These are phyloP conservation scores for Coriolopsis trogii DNA, from an alignment of 1,284 basidiomycete genomes.

Conservation along the genomic window DNA sequence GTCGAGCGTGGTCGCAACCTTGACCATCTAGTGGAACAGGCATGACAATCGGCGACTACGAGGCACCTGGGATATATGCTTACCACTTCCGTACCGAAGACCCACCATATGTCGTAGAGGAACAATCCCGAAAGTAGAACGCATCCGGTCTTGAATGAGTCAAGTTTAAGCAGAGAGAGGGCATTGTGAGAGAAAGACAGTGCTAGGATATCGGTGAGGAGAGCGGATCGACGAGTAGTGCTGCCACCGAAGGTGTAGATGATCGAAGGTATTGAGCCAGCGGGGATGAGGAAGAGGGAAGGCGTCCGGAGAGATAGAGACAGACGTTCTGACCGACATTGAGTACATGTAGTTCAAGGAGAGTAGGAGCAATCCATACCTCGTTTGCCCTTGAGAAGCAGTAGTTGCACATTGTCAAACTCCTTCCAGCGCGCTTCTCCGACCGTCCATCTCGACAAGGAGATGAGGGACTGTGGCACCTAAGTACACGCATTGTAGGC, in stretches of 20 bases:
- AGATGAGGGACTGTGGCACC: slow-evolving; percentile 48
- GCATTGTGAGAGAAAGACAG: slow-evolving; percentile 87
- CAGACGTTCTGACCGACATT: slow-evolving; percentile 39
- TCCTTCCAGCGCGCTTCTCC: slow-evolving; percentile 55
- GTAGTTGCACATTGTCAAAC: slow-evolving; percentile 50
- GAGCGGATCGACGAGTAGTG: slow-evolving; percentile 59
- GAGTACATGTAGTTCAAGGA: not conserved
- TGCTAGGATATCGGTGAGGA: slow-evolving; percentile 82
- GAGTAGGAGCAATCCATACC: slow-evolving; percentile 37
- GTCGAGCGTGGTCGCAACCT: slow-evolving; percentile 90
- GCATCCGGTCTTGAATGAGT: slow-evolving; percentile 89
- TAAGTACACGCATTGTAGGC: slow-evolving; percentile 9
- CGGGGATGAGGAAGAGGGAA: slow-evolving; percentile 63
- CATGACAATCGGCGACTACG: not conserved
- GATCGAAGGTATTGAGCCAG: slow-evolving; percentile 68
- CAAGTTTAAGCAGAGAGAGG: slow-evolving; percentile 82
- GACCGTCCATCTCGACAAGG: slow-evolving; percentile 48
- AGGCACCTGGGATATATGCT: slow-evolving; percentile 33
- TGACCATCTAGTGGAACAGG: slow-evolving; percentile 69
- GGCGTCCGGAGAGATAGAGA: slow-evolving; percentile 64
- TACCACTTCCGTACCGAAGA: slow-evolving; percentile 82
- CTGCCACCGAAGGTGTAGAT: slow-evolving; percentile 60
- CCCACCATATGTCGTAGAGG: slow-evolving; percentile 91
- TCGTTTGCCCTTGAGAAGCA: slow-evolving; percentile 45
- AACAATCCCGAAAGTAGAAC: slow-evolving; percentile 84